A percentile compares a stretch with the other conserved stretches of the same genome.
Evolutionary conservation across 768 basidiomycete genomes (phyloP).

Genomic region (Phaeotremella skinneri): DNA sequence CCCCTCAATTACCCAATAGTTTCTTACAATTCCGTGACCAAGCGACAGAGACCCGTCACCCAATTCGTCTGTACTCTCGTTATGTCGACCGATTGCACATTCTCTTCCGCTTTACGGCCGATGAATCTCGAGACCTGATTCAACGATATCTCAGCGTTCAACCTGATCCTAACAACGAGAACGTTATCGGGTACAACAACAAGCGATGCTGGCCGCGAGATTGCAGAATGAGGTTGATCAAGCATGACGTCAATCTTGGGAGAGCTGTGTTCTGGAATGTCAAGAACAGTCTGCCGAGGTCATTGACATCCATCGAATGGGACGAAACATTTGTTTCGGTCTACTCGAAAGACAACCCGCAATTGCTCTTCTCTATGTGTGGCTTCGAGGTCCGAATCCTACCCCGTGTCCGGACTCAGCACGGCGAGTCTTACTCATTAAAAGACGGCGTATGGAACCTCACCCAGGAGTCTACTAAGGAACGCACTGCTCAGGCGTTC

Average conservation of each 20-base stretch:
- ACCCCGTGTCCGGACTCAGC: constrained; percentile 91
- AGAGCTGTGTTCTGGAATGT: constrained; percentile 99
- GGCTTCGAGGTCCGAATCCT: constrained; percentile 98
- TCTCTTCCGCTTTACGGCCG: constrained; percentile 94
- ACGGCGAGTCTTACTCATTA: constrained; percentile 93
- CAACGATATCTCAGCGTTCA: constrained; percentile 96
- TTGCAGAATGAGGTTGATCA: constrained; percentile 97
- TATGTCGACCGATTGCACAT: constrained; percentile 95
- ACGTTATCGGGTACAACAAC: constrained; percentile 98
- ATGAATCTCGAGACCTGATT: constrained; percentile 94
- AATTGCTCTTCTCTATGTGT: constrained; percentile 95
- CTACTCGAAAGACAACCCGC: constrained; percentile 96
- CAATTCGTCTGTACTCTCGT: constrained; percentile 95
- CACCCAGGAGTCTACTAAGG: constrained; percentile 95
- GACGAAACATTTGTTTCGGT: constrained; percentile 97
- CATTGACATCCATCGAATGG: constrained; percentile 98
- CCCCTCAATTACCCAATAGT: constrained; percentile 95
- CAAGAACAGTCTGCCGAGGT: constrained; percentile 91
- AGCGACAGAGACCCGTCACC: constrained; percentile 90
- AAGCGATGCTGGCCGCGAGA: constrained; percentile 99
- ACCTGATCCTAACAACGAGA: constrained; percentile 97
- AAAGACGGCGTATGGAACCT: constrained; percentile 96
- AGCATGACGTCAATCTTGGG: constrained; percentile 98
- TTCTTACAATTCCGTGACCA: constrained; percentile 97
- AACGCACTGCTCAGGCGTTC: constrained; percentile 96